A percentile compares a stretch with the other conserved stretches of the same genome.
These are phyloP conservation scores for Tolypocladium nubicola DNA, from an alignment of 2,329 filamentous ascomycete genomes.

Conservation along the genomic window DNA sequence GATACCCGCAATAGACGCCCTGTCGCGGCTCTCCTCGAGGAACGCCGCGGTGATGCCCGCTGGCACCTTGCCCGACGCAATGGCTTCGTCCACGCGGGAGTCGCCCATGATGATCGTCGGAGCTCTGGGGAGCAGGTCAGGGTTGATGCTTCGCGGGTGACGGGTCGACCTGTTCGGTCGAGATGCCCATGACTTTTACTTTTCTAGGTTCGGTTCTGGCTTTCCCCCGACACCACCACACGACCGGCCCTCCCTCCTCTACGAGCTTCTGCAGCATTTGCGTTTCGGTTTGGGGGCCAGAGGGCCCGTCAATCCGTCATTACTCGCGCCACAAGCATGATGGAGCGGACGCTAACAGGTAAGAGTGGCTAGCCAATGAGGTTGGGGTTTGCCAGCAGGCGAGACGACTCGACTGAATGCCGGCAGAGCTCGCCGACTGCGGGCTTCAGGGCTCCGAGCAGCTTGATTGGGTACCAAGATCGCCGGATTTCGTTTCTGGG, in stretches of 20 bases:
- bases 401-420: background rate
- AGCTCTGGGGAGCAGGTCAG: background rate
- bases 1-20: slow-evolving; percentile 26
- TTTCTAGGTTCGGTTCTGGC: background rate
- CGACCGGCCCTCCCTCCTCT: background rate
- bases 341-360: background rate
- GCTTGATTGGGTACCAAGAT: background rate
- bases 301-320: background rate
- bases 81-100: slow-evolving; percentile 16
- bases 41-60: slow-evolving; percentile 19
- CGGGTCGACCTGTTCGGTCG: background rate
- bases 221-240: background rate
- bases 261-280: background rate
- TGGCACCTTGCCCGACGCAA: slow-evolving; percentile 24
- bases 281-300: background rate
- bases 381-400: background rate
- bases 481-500: background rate
- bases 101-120: slow-evolving; percentile 11
- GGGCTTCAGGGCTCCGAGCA: background rate
- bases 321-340: background rate
- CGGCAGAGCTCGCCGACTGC: background rate
- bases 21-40: slow-evolving; percentile 25
- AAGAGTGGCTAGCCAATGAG: background rate
- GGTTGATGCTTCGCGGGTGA: background rate
- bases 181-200: background rate